Evolutionary conservation across 2,329 filamentous ascomycete species (phyloP).

Genomic region (Exophiala mesophila): DNA sequence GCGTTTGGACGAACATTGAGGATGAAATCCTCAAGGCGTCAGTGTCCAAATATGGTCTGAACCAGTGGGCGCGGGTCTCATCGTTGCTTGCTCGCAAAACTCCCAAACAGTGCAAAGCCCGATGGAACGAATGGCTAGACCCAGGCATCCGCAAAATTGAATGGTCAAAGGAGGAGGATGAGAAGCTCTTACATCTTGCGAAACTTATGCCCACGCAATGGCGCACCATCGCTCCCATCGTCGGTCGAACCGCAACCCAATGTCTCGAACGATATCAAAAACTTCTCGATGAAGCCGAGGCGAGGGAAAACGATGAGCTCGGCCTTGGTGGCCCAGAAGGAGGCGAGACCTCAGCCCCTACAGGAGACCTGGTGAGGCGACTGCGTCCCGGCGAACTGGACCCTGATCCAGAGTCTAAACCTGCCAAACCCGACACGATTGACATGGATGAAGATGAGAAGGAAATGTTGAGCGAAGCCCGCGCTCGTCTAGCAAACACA

Average conservation of each 20-base stretch:
- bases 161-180: conserved; percentile 98
- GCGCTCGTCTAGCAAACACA: conserved; percentile 91
- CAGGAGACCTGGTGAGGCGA: conserved; percentile 84
- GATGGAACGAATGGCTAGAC: conserved; percentile 98
- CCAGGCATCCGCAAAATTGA: conserved; percentile 97
- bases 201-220: conserved; percentile 99
- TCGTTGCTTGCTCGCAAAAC: conserved; percentile 96
- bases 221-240: conserved; percentile 95
- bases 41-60: conserved; percentile 89
- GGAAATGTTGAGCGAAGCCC: conserved; percentile 97
- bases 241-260: conserved; percentile 93
- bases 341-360: conserved; percentile 79
- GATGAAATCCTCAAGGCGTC: conserved; percentile 97
- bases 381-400: conserved; percentile 88
- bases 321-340: conserved; percentile 80
- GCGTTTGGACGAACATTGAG: conserved; percentile 66
- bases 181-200: conserved; percentile 91
- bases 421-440: conserved; percentile 90
- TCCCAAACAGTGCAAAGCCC: conserved; percentile 96
- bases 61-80: conserved; percentile 98
- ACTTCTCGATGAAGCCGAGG: conserved; percentile 90
- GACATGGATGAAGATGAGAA: conserved; percentile 99
- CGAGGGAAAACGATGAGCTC: conserved; percentile 73
- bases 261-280: conserved; percentile 97
- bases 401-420: conserved; percentile 95